Base-by-base conservation (phyloP, 352 stramenopile species). In the Globisporangium paddicum region DNA sequence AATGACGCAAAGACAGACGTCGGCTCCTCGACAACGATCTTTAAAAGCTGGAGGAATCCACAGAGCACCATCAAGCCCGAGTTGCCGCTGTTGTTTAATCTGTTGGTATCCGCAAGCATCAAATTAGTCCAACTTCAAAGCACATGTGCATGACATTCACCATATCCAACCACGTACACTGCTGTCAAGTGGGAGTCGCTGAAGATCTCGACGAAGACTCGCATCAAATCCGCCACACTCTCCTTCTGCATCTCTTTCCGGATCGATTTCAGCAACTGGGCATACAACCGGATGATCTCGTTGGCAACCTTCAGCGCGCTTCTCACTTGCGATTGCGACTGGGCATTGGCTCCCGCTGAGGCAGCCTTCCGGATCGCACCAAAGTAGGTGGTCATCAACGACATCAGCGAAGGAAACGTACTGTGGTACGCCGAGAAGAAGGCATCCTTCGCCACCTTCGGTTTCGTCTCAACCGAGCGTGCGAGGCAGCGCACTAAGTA, bases 171-270 rank as follows among this genome's bases (percentile, higher is more conserved):
- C 9, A 81, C 79, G 61, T 81, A 93, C 83, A 86, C 64, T 44
- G 66, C 52, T 21, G 72, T 79, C n/a, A 93, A 71, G n/a, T 89
- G 81, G 26, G 70, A 32, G 44, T 91, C 71, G 45, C 83, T 82
- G 61, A 93, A 93, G 30, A 90, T 89, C 57, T 89, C 78, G 23
- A 93, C 79, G 47, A 93, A 90, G 16, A 81, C 75, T 41, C 67
- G 72, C 71, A 93, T 90, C 47, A 91, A 78, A 21, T 86, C 77
- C 1, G 67, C 71, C 21, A 93, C 79, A 0, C 66, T 79, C 0
- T 89, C 79, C 55, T 88, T 91, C 19, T 78, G 78, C 77, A 93
- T 89, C 60, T 93, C 81, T 66, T 90, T 90, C 2, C 83, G 83
- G 23, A 93, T 80, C 7, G 83, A 90, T 52, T 90, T 86, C 23